These are phyloP conservation scores for Apophysomyces variabilis DNA, from an alignment of 371 early-diverging fungal genomes.

Conservation along the genomic window DNA sequence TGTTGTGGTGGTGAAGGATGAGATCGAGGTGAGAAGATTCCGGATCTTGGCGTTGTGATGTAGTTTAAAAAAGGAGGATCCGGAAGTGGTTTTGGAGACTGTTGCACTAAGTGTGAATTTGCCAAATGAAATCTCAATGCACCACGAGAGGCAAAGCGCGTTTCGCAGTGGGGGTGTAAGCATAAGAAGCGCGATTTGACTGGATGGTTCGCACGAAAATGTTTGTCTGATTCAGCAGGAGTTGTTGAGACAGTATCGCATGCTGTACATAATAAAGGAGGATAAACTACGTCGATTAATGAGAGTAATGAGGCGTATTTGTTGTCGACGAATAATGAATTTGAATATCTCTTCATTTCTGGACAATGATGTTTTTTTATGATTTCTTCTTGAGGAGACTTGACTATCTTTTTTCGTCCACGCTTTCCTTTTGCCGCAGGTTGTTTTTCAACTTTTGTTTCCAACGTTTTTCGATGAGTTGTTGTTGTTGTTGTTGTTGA, in stretches of 20 bases:
- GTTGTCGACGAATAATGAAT: constrained; percentile 25
- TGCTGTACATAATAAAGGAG: constrained; percentile 19
- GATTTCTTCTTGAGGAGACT: neutral
- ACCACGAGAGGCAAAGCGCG: constrained; percentile 21
- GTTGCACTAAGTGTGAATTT: constrained; percentile 25
- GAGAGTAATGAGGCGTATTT: constrained; percentile 24
- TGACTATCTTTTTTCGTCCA: neutral
- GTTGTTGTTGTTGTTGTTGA: neutral
- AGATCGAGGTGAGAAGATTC: constrained; percentile 4
- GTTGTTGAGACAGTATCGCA: constrained; percentile 20
- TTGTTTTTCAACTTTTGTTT: neutral
- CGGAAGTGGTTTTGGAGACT: constrained; percentile 12
- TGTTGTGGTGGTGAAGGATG: neutral
- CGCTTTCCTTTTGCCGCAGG: neutral
- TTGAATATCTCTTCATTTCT: constrained; percentile 16
- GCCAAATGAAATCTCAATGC: constrained; percentile 25
- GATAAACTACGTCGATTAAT: constrained; percentile 27
- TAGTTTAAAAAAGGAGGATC: constrained; percentile 15
- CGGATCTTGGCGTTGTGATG: constrained; percentile 8
- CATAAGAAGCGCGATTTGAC: constrained; percentile 19
- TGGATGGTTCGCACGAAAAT: constrained; percentile 14
- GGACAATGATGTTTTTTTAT: neutral
- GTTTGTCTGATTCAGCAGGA: constrained; percentile 16
- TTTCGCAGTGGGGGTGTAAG: constrained; percentile 28
- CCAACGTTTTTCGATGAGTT: neutral